These are phyloP conservation scores for Cladosporium sp. DNA, from an alignment of 2,329 filamentous ascomycete genomes.

Conservation along the genomic window DNA sequence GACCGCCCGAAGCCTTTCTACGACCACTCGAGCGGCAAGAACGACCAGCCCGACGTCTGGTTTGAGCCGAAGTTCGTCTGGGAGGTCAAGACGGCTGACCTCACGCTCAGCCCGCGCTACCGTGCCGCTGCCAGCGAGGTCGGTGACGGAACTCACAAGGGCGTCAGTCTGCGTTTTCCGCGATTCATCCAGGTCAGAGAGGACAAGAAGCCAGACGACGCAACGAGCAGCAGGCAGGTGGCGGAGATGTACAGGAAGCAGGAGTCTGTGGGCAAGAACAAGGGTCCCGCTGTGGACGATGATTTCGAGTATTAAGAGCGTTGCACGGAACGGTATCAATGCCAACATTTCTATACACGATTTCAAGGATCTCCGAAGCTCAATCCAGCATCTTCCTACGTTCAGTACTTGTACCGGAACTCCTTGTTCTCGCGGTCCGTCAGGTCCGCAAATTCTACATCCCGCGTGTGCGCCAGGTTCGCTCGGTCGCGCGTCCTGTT, in stretches of 20 bases:
- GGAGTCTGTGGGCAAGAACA: slow-evolving; percentile 80
- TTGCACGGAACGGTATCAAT: neutral
- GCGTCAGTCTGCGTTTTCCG: slow-evolving; percentile 85
- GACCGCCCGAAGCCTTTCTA: slow-evolving; percentile 94
- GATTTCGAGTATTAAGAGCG: slow-evolving; percentile 82
- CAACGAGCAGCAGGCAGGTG: slow-evolving; percentile 75
- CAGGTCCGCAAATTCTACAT: slow-evolving; percentile 25
- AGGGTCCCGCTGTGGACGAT: slow-evolving; percentile 83
- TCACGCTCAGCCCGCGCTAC: slow-evolving; percentile 88
- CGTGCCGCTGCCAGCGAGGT: slow-evolving; percentile 82
- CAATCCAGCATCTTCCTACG: no score
- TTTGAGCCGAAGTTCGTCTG: slow-evolving; percentile 91
- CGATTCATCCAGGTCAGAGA: slow-evolving; percentile 86
- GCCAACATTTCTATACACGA: neutral
- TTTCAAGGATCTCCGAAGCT: no score
- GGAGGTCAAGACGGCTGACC: slow-evolving; percentile 95
- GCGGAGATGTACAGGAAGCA: slow-evolving; percentile 97
- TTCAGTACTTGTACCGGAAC: slow-evolving; percentile 45
- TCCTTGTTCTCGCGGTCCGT: slow-evolving; percentile 54
- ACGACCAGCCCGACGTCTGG: slow-evolving; percentile 98
- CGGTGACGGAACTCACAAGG: slow-evolving; percentile 53
- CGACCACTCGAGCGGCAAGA: slow-evolving; percentile 70
- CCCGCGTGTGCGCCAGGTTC: slow-evolving; percentile 23
- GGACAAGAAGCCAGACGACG: slow-evolving; percentile 92
- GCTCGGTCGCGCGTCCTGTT: slow-evolving; percentile 32